Evolutionary conservation across 495 filamentous ascomycete species (phyloP).

Genomic region (Sordaria brevicollis): DNA sequence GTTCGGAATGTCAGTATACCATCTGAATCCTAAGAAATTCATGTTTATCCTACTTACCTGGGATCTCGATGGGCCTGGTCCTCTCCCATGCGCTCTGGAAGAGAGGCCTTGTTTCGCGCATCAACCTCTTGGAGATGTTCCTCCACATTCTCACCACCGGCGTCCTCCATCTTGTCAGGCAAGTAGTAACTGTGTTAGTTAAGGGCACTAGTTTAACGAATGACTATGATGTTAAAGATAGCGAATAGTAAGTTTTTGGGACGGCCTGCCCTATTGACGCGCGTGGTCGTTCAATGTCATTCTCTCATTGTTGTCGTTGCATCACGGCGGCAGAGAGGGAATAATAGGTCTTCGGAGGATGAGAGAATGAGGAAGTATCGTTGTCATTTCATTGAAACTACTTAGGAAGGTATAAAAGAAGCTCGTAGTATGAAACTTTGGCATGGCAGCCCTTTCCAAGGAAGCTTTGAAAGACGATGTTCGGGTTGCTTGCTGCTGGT

Average conservation of each 20-base stretch:
- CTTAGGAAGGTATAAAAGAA: background rate
- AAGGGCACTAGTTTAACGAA: background rate
- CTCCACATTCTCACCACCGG: conserved; percentile 15
- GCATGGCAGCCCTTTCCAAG: background rate
- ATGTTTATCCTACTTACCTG: conserved; percentile 26
- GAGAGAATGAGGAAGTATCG: background rate
- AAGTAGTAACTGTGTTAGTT: background rate
- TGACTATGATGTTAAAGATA: background rate
- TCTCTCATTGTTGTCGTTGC: background rate
- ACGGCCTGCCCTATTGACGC: background rate
- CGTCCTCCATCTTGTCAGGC: conserved; percentile 18
- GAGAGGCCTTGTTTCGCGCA: conserved; percentile 1
- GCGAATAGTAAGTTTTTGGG: background rate
- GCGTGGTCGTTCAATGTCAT: background rate
- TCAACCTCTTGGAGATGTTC: conserved; percentile 12
- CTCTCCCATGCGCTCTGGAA: conserved; percentile 11
- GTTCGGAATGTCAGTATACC: background rate
- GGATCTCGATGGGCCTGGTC: conserved; percentile 42
- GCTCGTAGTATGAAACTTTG: too few species aligned
- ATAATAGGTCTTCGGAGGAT: too few species aligned
- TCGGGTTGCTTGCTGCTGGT: background rate
- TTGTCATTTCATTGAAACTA: background rate
- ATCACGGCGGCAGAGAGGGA: background rate
- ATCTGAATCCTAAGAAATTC: background rate
- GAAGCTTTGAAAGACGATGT: background rate